Conservation (phyloP, 2,329 filamentous ascomycete genomes). For the Botrytis deweyae region DNA sequence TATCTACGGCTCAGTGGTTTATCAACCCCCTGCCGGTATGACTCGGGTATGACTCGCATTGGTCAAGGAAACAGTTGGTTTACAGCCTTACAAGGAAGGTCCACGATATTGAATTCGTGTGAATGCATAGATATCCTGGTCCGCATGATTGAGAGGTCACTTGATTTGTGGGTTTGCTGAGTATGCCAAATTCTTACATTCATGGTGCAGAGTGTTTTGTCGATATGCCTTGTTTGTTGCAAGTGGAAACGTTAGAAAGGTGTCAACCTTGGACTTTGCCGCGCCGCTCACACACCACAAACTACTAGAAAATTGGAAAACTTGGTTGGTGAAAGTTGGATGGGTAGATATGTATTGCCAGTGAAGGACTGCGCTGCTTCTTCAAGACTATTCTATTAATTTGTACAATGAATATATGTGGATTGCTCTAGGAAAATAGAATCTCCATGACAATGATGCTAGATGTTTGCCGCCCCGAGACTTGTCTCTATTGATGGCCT, state of each 20-base stretch:
- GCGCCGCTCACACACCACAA: background rate
- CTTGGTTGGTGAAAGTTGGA: background rate
- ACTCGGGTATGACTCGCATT: constrained; percentile 15
- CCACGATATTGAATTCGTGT: background rate
- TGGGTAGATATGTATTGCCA: background rate
- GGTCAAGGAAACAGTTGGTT: background rate
- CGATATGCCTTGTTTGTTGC: background rate
- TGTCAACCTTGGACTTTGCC: background rate
- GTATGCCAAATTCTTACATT: background rate
- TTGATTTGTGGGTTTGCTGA: background rate
- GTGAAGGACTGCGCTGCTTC: background rate
- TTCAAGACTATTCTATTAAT: background rate
- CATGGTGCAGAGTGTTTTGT: background rate
- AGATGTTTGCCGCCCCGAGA: background rate
- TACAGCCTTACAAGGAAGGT: constrained; percentile 17
- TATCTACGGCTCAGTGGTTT: background rate
- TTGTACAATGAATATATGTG: constrained; percentile 10
- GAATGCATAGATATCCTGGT: background rate
- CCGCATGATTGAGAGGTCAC: constrained; percentile 14
- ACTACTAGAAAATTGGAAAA: background rate
- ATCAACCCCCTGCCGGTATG: background rate
- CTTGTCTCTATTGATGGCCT: constrained; percentile 1
- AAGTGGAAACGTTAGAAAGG: background rate
- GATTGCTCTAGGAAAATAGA: background rate
- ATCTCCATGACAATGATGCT: background rate